Base-by-base conservation (phyloP, 805 yeast species). In the Maudiozyma turicensis region DNA sequence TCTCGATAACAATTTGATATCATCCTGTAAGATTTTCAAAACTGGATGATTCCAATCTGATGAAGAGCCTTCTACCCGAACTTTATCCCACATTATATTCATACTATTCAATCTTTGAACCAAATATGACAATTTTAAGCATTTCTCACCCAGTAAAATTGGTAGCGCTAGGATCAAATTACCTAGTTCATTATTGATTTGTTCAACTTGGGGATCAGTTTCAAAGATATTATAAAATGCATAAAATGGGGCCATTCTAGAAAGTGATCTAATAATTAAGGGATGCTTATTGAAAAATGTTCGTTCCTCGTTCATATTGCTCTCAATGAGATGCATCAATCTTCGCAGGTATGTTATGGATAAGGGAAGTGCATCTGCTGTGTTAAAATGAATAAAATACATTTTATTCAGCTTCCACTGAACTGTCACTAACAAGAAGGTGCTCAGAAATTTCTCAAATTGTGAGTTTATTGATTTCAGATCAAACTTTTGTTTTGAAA, bases 351-450 rank as follows among this genome's bases (percentile, higher is more conserved):
- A 48, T 34, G 58, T 58, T 7, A 54, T 32, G 5, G 56, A 42
- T 43, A 55, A 53, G 2, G 52, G 51, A 11, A 58, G 47, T 8
- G 60, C 52, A 35, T 52, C 48, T 5, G 59, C 32, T 7, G 56
- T 51, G 32, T 56, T 51, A 39, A 56, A 63, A 45, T 58, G 55
- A 3, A 61, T 55, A 20, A 57, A 50, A 37, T 50, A 54, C 54
- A 58, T 49, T 31, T 59, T 60, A 28, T 54, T 43, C n/a, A 60
- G 43, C 41, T 62, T 65, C 69, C 69, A 65, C 1, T 46, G 49
- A 9, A 58, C 56, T 8, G 52, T 46, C 38, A 52, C 54, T 26
- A 61, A 26, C 9, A 57, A 44, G 29, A 59, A 56, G 6, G 51
- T 48, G 0, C 54, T 48, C 7, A 63, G 43, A 46, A 65, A 64